phyloP scores from a whole-genome alignment of 2,329 filamentous ascomycete genomes.

The Trichoderma sp. region DNA sequence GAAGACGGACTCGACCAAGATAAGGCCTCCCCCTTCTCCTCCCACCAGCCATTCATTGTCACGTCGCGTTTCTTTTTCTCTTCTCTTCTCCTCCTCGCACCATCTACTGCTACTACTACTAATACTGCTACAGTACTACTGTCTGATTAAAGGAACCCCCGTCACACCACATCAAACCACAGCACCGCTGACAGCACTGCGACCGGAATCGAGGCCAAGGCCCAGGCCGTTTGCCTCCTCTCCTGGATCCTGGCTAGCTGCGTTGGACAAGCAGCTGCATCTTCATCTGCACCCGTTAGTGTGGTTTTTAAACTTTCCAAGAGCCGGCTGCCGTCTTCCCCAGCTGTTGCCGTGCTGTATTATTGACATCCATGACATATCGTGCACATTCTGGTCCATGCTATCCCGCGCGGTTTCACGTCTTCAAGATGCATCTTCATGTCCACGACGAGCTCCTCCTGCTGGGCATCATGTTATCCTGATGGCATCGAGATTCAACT shows the following conservation, averaged over 20 bases:
- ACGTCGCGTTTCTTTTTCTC: not conserved
- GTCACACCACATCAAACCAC: conserved; percentile 7
- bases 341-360: too few relatives aligned
- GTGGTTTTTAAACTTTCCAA: not conserved
- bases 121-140: too few relatives aligned
- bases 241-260: not conserved
- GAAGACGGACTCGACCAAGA: not conserved
- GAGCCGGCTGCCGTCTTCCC: not conserved
- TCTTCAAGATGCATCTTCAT: not conserved
- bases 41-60: not conserved
- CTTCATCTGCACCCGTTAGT: not conserved
- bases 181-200: conserved; percentile 8
- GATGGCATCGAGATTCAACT: conserved; percentile 1
- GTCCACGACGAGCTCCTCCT: not conserved
- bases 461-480: conserved; percentile 6
- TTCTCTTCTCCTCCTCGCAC: not conserved
- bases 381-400: not conserved
- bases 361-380: too few relatives aligned
- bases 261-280: not conserved
- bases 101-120: too few relatives aligned
- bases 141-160: not conserved
- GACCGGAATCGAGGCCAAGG: conserved; percentile 2
- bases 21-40: not conserved
- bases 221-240: not conserved
- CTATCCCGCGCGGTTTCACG: not conserved